Base-by-base conservation (phyloP, 345 rosid species). In the Melaleuca alternifolia region DNA sequence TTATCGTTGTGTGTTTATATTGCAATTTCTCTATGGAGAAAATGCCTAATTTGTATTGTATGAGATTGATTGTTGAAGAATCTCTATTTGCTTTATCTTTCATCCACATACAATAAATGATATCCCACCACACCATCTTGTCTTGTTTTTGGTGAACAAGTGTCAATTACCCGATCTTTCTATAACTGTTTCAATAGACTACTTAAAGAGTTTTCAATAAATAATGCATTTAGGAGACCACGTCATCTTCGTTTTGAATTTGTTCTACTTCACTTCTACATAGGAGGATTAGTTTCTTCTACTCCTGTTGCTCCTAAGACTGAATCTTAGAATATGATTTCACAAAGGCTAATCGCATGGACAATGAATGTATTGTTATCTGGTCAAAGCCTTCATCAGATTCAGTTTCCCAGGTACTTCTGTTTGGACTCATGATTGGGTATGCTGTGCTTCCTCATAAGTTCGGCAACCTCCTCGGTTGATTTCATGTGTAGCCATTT, bases 301-400 rank as follows among this genome's bases (percentile, higher is more conserved):
- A 30, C 30, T 16, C 23, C 3, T 33, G 15, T 30, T 65, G 77
- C 23, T 65, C 46, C 77, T 4, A 33, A 33, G 46, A 33, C 0
- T 65, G 6, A 65, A 33, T 65, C 6, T 65, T 15, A 33, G 41
- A 65, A 15, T 7, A 16, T 65, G 5, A 65, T 15, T 65, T 3
- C 46, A 65, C 21, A 8, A 3, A 15, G 77, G 41, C 44, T 30
- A 65, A 30, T 15, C 11, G 23, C 44, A 30, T 13, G 77, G 15
- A 30, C 23, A 65, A 65, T 33, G 8, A 14, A 7, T 14, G 0
- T 30, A 0, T 62, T 28, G 41, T 62, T 3, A 30, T 65, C 1
- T 30, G 6, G 11, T 4, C 11, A 65, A 33, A 65, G 77, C 77
- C 77, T 30, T 65, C 44, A 15, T 15, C 23, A 65, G 3, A 30